Evolutionary conservation across 805 yeast species (phyloP), one percentile per base, ranked within the genome.

Genomic region (Hanseniaspora meyeri): DNA sequence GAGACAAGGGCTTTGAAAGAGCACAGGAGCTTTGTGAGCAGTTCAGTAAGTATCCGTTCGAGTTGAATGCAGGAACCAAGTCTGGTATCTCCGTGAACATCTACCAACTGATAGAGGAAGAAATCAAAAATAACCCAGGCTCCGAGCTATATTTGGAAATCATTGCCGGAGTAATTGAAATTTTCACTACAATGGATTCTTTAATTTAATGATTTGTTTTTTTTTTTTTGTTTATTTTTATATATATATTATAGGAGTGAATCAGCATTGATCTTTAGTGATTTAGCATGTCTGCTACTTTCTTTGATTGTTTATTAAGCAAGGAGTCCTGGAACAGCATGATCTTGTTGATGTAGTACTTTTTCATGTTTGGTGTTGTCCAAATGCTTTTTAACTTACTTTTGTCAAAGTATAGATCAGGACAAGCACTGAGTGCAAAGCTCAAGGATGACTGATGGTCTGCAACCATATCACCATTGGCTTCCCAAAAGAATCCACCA

Each of bases 401-500:
- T 61, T 51, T 51, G 20, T 46, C 50, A 40, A 40, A 34, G 45
- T 42, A 24, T 2, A 24, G 8, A 8, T 24, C n/a, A n/a, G 24
- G n/a, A 2, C 8, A 4, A 14, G 24, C 45, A 14, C 31, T 24
- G 8, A 42, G 45, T 10, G 45, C 45, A 19, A 42, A 11, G 9
- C 45, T 24, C 17, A 42, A 42, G 3, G 8, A 24, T 20, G 45
- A 42, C 16, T 42, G 45, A 24, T 17, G 16, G 2, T 10, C 12
- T 7, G 11, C 10, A 24, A 42, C 6, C 7, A 42, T 11, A 16
- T 88, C 95, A 1, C 95, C 96, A 57, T 83, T 76, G 0, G 95
- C 83, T 63, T 91, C 97, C 97, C 97, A 91, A 83, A 87, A 90
- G 80, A 93, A 82, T 0, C 86, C 95, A 0, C 98, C 97, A 0